phyloP scores from a whole-genome alignment of 2,329 filamentous ascomycete genomes.

The Rhytidhysteron rufulum region DNA sequence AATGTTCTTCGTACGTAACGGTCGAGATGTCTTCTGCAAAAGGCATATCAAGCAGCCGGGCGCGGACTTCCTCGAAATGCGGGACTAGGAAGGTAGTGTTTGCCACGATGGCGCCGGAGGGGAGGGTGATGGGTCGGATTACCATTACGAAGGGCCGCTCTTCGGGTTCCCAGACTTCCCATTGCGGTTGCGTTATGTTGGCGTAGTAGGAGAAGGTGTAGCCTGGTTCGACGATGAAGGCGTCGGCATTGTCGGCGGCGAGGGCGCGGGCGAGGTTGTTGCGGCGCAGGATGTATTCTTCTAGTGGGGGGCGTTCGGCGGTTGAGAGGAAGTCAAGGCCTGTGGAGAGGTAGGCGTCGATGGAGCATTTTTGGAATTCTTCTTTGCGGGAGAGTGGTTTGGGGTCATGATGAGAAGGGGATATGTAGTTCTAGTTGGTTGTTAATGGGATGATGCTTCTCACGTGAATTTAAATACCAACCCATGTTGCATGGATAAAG shows the following conservation, averaged over 20 bases:
- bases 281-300: conserved; percentile 54
- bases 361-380: conserved; percentile 49
- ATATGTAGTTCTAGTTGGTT: too few species aligned
- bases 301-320: conserved; percentile 45
- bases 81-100: conserved; percentile 58
- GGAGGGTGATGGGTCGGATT: conserved; percentile 45
- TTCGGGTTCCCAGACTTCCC: conserved; percentile 64
- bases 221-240: conserved; percentile 61
- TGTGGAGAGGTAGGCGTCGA: conserved; percentile 48
- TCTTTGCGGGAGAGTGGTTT: too few species aligned
- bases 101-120: conserved; percentile 43
- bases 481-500: too few species aligned
- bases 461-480: too few species aligned
- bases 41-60: conserved; percentile 57
- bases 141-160: conserved; percentile 63
- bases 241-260: conserved; percentile 49
- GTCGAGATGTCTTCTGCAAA: conserved; percentile 49
- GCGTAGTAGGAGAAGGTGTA: conserved; percentile 64
- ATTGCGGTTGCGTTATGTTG: conserved; percentile 58
- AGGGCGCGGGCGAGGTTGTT: conserved; percentile 56
- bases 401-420: too few species aligned
- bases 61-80: conserved; percentile 58
- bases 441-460: too few species aligned
- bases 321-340: conserved; percentile 50
- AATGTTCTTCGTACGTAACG: conserved; percentile 61